Evolutionary conservation across 257 asterid genomes (phyloP), one percentile per base, ranked within the genome.

Genomic region (Ligustrum vulgare): DNA sequence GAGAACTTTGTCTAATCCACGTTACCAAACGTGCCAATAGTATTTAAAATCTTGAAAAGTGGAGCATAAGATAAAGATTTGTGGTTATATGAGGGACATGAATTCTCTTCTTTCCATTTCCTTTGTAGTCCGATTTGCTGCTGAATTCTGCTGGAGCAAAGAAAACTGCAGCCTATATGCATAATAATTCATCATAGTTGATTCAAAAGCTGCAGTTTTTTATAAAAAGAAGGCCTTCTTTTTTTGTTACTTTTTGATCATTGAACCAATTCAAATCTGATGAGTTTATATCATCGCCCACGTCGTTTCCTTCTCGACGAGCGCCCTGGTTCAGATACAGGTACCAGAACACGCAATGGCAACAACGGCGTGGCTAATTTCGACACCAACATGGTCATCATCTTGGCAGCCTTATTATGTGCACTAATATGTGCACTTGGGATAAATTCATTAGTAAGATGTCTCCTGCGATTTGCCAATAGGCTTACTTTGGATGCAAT

Each of bases 361-460:
- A 67, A 47, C 31, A 56, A n/a, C n/a, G 77, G 67, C 15, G 81
- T 75, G 63, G 80, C 90, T 60, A 84, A 77, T 65, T 89, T 92
- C 49, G 96, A 92, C 62, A 86, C 90, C 3, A 89, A 89, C 51
- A 89, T 90, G 97, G 89, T 92, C 71, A 88, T 92, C 22, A 87
- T 92, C 28, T 85, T 92, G 5, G 96, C 92, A 13, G 96, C 93
- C 67, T 63, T 92, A 47, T 78, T 92, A 20, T 92, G 93, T 63
- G 91, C 97, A 33, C 72, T 92, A 66, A 74, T 92, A 36, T 90
- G 93, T 73, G 96, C 89, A 0, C 93, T 92, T 39, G 97, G 94
- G 11, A 75, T 92, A 25, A 90, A 90, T 37, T 84, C 96, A 2
- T 84, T 90, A 5, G 84, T 86, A 2, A 78, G 91, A 41, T 92